Base-by-base conservation (phyloP, 768 basidiomycete genomes). In the Amanita phalloides region DNA sequence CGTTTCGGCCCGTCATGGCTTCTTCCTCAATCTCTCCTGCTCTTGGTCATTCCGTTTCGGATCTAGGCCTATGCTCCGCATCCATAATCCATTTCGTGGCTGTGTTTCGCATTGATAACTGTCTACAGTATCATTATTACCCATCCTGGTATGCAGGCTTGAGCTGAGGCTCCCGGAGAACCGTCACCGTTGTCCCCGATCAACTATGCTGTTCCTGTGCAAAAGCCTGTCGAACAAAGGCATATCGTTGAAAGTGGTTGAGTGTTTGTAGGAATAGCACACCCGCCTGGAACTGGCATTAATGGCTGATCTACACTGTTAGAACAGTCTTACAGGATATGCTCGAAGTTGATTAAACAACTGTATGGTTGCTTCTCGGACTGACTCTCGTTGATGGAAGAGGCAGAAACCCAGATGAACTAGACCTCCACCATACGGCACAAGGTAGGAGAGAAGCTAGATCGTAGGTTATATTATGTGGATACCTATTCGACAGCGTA, bases 191-290 rank as follows among this genome's bases (percentile, higher is more conserved):
- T 59, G 59, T 55, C 58, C 51, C 48, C 57, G 59, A 41, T 37
- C 55, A 32, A 9, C 7, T 48, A 20, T 65, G 67, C 53, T 63
- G 67, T 55, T 90, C 84, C 33, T 76, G 74, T 11, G 78, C 79
- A 61, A 87, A 77, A 0, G 88, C 89, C 63, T 89, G 84, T 41
- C 91, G 78, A 23, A 89, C 81, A 60, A 90, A 94, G 0, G 92
- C 87, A 53, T 90, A 86, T 3, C 88, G 81, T 61, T 92, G 90
- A 64, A 94, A 95, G 58, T 89, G 85, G 62, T 93, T 95, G 23
- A 95, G 73, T 8, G 78, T 71, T 61, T 86, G 81, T 33, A 94
- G 66, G 61, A 84, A 90, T 49, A 86, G 71, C 17, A 82, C 76
- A 0, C 92, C 91, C 51, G 91, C 78, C 91, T 93, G 20, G 54